Conservation (phyloP, 495 filamentous ascomycete genomes). For the Tuber indicum region DNA sequence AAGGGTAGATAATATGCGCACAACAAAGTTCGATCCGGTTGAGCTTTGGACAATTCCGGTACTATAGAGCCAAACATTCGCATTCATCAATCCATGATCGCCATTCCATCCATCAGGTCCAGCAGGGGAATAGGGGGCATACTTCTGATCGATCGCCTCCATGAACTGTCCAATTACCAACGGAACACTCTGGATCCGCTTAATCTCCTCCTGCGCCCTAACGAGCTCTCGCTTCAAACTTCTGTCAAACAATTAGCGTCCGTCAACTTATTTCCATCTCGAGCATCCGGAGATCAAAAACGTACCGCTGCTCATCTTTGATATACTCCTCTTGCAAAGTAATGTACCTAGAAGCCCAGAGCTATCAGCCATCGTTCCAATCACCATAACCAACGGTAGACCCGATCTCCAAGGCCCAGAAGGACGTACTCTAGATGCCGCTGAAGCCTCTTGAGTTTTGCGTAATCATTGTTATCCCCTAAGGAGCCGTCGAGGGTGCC, state of each 20-base stretch:
- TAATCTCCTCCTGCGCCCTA: conserved; percentile 97
- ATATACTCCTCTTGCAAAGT: conserved; percentile 99
- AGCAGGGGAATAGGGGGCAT: conserved; percentile 37
- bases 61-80: conserved; percentile 46
- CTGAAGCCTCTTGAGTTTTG: conserved; percentile 87
- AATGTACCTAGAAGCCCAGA: conserved; percentile 61
- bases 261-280: not conserved
- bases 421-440: conserved; percentile 77
- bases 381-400: not conserved
- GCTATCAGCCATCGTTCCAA: conserved; percentile 12
- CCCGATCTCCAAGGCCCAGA: not conserved
- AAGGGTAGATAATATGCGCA: conserved; percentile 94
- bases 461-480: conserved; percentile 87
- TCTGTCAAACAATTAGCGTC: conserved; percentile 48
- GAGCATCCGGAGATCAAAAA: not conserved
- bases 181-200: conserved; percentile 96
- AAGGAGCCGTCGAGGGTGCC: conserved; percentile 84
- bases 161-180: conserved; percentile 99
- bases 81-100: not conserved
- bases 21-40: conserved; percentile 97
- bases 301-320: conserved; percentile 96
- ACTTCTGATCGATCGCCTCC: conserved; percentile 99
- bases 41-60: conserved; percentile 98
- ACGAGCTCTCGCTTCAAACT: conserved; percentile 96
- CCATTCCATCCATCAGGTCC: not conserved